These are phyloP conservation scores for Solanum hybrid DNA, from an alignment of 305 asterid genomes.

Conservation along the genomic window DNA sequence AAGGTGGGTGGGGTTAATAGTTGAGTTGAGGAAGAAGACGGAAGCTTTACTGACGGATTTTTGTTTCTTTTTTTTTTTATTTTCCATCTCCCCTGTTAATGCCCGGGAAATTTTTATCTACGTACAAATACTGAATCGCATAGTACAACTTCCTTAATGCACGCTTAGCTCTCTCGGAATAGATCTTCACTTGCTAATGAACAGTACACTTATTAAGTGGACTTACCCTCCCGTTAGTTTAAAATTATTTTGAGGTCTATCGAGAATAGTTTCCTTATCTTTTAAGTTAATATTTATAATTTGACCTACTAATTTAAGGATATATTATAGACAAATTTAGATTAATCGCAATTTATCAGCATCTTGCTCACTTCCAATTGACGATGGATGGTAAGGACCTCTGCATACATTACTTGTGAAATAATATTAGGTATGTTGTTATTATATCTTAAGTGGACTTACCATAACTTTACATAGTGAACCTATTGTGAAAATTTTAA, in stretches of 20 bases:
- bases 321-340: too few relatives aligned
- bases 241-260: not conserved
- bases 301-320: too few relatives aligned
- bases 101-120: not conserved
- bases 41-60: slow-evolving; percentile 39
- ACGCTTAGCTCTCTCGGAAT: not conserved
- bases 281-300: not conserved
- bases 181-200: not conserved
- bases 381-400: not conserved
- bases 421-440: not conserved
- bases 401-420: not conserved
- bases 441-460: not conserved
- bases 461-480: not conserved
- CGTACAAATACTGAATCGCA: not conserved
- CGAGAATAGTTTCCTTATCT: not conserved
- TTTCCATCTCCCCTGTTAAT: not conserved
- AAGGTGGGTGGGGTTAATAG: slow-evolving; percentile 18
- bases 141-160: not conserved
- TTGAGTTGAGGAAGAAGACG: slow-evolving; percentile 28
- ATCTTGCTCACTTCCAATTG: too few relatives aligned
- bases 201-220: not conserved
- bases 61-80: not conserved
- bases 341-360: not conserved
- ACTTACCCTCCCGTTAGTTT: not conserved
- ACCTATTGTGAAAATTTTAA: not conserved